phyloP scores from a whole-genome alignment of 495 filamentous ascomycete genomes.

The Neurospora africana region DNA sequence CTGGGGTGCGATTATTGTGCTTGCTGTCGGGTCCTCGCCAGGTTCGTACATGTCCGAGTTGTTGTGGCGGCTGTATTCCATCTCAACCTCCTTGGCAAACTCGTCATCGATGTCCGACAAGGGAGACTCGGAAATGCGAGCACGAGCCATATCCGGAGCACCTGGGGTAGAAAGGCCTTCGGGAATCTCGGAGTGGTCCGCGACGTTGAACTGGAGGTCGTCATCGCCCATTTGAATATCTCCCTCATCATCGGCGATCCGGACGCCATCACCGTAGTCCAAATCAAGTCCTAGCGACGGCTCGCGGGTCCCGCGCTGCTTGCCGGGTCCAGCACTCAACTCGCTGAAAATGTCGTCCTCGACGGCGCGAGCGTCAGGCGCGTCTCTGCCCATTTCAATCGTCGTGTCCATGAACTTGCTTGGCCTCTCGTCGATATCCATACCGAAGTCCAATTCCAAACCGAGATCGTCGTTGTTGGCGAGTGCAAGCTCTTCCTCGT shows the following conservation, averaged over 20 bases:
- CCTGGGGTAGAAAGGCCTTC: constrained; percentile 5
- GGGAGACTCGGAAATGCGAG: constrained; percentile 56
- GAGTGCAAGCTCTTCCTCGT: constrained; percentile 42
- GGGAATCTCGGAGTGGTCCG: constrained; percentile 38
- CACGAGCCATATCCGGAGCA: constrained; percentile 32
- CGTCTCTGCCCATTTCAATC: constrained; percentile 79
- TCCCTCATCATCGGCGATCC: constrained; percentile 47
- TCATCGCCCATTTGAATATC: constrained; percentile 54
- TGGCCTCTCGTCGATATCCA: constrained; percentile 41
- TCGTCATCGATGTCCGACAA: constrained; percentile 58
- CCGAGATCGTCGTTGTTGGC: constrained; percentile 46
- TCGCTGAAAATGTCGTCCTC: constrained; percentile 70
- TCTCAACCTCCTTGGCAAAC: constrained; percentile 40
- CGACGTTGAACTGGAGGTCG: constrained; percentile 41
- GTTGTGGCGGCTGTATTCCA: constrained; percentile 41
- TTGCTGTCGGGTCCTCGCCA: constrained; percentile 36
- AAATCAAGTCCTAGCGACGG: constrained; percentile 35
- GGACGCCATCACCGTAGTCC: constrained; percentile 41
- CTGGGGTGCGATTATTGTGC: constrained; percentile 44
- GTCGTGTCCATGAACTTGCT: constrained; percentile 45
- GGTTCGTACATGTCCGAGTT: constrained; percentile 46
- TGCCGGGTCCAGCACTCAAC: constrained; percentile 37
- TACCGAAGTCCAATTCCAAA: constrained; percentile 48
- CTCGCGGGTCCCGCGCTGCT: constrained; percentile 33
- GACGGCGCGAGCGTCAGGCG: constrained; percentile 49